These are phyloP conservation scores for Debaryomyces sp. DNA, from an alignment of 1,139 yeast genomes.

Conservation along the genomic window DNA sequence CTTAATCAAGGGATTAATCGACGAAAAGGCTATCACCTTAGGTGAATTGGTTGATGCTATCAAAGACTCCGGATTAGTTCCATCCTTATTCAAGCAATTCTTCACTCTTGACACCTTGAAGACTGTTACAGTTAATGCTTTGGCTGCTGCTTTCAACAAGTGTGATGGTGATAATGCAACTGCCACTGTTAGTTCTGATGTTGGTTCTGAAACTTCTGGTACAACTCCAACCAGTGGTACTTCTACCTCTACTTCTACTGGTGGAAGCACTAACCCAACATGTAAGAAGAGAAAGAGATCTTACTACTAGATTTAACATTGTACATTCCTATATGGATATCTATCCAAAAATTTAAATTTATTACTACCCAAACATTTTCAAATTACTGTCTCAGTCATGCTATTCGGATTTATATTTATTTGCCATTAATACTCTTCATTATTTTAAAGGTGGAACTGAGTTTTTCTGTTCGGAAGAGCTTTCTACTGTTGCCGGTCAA, in stretches of 20 bases:
- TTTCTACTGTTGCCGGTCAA: background rate
- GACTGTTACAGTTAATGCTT: constrained; percentile 46
- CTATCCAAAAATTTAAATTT: background rate
- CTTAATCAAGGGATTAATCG: constrained; percentile 36
- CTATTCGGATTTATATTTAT: constrained; percentile 1
- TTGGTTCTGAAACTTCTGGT: constrained; percentile 16
- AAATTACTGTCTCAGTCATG: background rate
- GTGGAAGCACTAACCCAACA: constrained; percentile 16
- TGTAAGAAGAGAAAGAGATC: constrained; percentile 35
- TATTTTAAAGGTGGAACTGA: background rate
- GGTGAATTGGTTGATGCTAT: constrained; percentile 33
- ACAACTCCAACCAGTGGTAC: constrained; percentile 17
- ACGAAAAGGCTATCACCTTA: constrained; percentile 33
- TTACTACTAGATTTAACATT: constrained; percentile 17
- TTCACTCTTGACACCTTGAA: constrained; percentile 43
- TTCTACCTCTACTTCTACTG: constrained; percentile 19
- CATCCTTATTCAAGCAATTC: constrained; percentile 41
- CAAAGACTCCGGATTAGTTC: constrained; percentile 41
- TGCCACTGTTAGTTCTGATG: constrained; percentile 17
- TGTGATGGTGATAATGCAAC: constrained; percentile 34
- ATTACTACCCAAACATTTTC: constrained; percentile 5
- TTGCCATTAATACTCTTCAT: background rate
- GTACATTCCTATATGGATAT: background rate
- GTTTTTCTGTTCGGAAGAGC: background rate
- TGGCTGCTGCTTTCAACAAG: constrained; percentile 48